These are phyloP conservation scores for Daldinia sp. DNA, from an alignment of 2,329 filamentous ascomycete species.

Conservation along the genomic window DNA sequence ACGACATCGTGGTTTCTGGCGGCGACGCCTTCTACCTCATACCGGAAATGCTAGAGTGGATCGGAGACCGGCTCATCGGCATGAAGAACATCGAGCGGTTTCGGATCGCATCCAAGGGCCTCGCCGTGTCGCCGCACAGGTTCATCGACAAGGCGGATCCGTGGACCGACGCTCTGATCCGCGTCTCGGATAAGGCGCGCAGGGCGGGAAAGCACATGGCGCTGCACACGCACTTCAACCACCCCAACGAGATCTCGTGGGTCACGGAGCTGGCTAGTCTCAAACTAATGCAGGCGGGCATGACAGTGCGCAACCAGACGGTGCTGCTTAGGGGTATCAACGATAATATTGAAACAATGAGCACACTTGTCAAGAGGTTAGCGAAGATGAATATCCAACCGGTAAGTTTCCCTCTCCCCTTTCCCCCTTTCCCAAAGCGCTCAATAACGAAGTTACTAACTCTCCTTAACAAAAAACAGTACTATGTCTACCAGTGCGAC, in stretches of 20 bases:
- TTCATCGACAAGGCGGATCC: conserved; percentile 64
- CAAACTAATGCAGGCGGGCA: conserved; percentile 62
- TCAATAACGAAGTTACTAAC: too few species aligned
- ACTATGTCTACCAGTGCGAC: conserved; percentile 75
- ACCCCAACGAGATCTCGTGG: conserved; percentile 72
- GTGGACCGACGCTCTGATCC: conserved; percentile 66
- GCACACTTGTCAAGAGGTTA: conserved; percentile 63
- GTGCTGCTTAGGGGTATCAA: conserved; percentile 72
- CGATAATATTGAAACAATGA: conserved; percentile 66
- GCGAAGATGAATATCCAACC: conserved; percentile 69
- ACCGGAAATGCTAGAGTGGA: conserved; percentile 63
- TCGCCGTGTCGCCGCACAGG: conserved; percentile 69
- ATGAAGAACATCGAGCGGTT: conserved; percentile 71
- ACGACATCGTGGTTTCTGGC: conserved; percentile 72
- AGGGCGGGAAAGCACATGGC: conserved; percentile 69
- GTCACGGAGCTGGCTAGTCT: conserved; percentile 65
- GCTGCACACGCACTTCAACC: conserved; percentile 75
- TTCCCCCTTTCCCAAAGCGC: background rate
- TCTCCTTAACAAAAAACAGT: conserved; percentile 50
- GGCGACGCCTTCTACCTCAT: conserved; percentile 71
- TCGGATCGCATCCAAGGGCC: conserved; percentile 71
- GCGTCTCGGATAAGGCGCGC: conserved; percentile 63
- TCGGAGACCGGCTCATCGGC: conserved; percentile 66
- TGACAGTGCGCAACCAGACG: conserved; percentile 70
- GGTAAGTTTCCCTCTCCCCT: conserved; percentile 52